These are phyloP conservation scores for Apophysomyces elegans DNA, from an alignment of 371 early-diverging fungal species.

Conservation along the genomic window DNA sequence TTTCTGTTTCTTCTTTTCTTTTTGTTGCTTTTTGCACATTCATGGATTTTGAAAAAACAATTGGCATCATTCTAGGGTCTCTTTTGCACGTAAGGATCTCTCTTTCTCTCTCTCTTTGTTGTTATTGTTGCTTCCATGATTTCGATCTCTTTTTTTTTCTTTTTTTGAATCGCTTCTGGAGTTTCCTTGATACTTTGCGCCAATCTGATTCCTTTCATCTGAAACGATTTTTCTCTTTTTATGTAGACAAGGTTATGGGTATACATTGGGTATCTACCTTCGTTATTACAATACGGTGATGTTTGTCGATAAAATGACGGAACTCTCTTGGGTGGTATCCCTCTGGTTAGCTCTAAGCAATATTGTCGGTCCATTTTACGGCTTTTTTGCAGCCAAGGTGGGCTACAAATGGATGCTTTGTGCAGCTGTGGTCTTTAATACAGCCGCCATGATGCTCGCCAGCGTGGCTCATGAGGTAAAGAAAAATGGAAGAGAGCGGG, in stretches of 20 bases:
- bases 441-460: constrained; percentile 62
- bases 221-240: not conserved
- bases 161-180: too few species aligned
- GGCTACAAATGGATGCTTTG: constrained; percentile 60
- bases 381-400: constrained; percentile 49
- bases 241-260: constrained; percentile 40
- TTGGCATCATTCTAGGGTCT: constrained; percentile 26
- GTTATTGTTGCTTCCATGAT: not conserved
- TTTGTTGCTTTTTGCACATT: not conserved
- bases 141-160: too few species aligned
- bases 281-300: constrained; percentile 41
- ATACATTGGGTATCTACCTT: constrained; percentile 44
- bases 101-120: not conserved
- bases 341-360: constrained; percentile 41
- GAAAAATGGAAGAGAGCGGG: constrained; percentile 11
- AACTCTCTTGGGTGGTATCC: constrained; percentile 48
- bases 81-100: constrained; percentile 39
- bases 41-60: not conserved
- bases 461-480: constrained; percentile 62
- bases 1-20: not conserved
- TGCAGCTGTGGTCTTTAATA: constrained; percentile 49
- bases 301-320: constrained; percentile 36
- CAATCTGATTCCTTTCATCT: too few species aligned
- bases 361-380: constrained; percentile 46
- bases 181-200: too few species aligned